Evolutionary conservation across 441 rosid genomes (phyloP), one percentile per base, ranked within the genome.

Genomic region (Iberis amara): DNA sequence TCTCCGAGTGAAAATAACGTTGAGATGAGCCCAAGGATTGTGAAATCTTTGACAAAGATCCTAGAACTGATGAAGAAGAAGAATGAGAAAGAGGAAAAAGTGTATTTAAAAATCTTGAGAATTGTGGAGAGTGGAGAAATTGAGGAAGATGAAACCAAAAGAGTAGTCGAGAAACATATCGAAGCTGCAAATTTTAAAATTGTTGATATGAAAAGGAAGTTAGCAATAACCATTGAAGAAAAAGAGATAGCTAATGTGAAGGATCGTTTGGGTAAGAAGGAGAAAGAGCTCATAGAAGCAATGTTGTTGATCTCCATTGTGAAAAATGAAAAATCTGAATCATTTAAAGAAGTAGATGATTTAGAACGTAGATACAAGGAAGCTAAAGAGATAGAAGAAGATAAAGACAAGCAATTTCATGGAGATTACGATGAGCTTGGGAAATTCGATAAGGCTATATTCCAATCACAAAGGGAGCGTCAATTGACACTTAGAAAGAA

Each of bases 291-390:
- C 35, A 11, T 64, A 42, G 83, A 64, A 58, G 74, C 76, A 23
- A 72, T 69, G 57, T 52, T 68, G 58, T 57, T 65, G 65, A 77
- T 82, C 62, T 33, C 64, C 52, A 51, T 52, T 8, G 21, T 63
- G 44, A 65, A 71, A 62, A 56, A 54, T 38, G 85, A 84, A 76
- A 82, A 68, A 61, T 61, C 58, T 52, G 74, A 69, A 43, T 57
- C 80, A 63, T 67, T 59, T 7, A 66, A 72, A 49, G 58, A 58
- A 51, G 49, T 88, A 70, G 79, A 78, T 54, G 76, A 64, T 61
- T 62, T 88, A 65, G 72, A 75, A 60, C 62, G 74, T 56, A 75
- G 74, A 68, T 77, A 71, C 74, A 69, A 73, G 58, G 88, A 80
- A 62, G 47, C 70, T 60, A 76, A 77, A 69, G 26, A 53, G 44